Percentiles rank a stretch among this genome's conserved stretches.
Evolutionary conservation across 768 basidiomycete genomes (phyloP).

Genomic region (Tylopilus intermedius): DNA sequence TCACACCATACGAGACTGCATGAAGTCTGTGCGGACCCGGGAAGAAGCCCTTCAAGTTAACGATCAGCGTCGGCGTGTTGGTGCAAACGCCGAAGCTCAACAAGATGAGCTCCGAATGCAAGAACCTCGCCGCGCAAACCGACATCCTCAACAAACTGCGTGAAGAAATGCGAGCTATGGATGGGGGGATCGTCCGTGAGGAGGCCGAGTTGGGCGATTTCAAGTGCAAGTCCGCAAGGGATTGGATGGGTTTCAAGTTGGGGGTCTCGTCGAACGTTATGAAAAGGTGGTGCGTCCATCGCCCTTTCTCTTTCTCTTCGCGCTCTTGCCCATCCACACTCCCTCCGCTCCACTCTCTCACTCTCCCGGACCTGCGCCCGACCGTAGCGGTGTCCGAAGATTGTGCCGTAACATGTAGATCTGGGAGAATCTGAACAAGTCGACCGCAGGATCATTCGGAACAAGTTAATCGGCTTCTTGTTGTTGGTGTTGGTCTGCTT

Average conservation of each 20-base stretch:
- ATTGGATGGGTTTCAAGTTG: constrained; percentile 81
- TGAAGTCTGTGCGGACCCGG: constrained; percentile 77
- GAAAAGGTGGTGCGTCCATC: constrained; percentile 59
- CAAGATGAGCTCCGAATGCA: constrained; percentile 86
- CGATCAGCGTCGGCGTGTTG: constrained; percentile 61
- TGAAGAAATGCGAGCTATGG: constrained; percentile 72
- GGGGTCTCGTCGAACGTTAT: constrained; percentile 80
- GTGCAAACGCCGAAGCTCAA: constrained; percentile 71
- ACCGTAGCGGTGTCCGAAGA: no score
- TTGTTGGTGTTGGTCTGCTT: constrained; percentile 79
- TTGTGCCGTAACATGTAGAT: constrained; percentile 42
- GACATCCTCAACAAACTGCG: constrained; percentile 65
- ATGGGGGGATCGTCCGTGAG: constrained; percentile 77
- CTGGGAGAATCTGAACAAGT: constrained; percentile 85
- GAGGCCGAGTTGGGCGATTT: constrained; percentile 79
- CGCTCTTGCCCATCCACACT: no score
- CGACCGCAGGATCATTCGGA: constrained; percentile 57
- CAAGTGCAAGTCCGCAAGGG: constrained; percentile 65
- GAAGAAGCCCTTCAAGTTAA: constrained; percentile 86
- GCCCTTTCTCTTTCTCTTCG: constrained; percentile 30
- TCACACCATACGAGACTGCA: constrained; percentile 52
- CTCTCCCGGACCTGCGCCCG: no score
- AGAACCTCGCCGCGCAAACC: constrained; percentile 70
- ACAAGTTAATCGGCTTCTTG: constrained; percentile 71
- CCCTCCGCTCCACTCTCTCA: no score